These are phyloP conservation scores for Hordeum vulgare DNA, from an alignment of 176 grass and related monocot species.

Conservation along the genomic window MorexV3_pseudomolecules_assembly NC_058524.1:31948952-31949451, in stretches of 20 bases:
- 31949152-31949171: not conserved
- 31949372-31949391: slow-evolving; percentile 59
- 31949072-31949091: not conserved
- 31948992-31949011: not conserved
- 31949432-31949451: not conserved
- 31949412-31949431: not conserved
- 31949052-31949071: not conserved
- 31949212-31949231: not conserved
- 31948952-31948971: not conserved
- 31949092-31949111: not conserved
- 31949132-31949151: not conserved
- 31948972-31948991: not conserved
- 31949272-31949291: not conserved
- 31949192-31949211: not conserved
- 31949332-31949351: slow-evolving; percentile 43
- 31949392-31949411: not conserved
- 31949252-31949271: slow-evolving; percentile 11
- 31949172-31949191: not conserved
- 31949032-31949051: not conserved
- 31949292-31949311: not conserved
- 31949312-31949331: slow-evolving; percentile 79
- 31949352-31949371: slow-evolving; percentile 62
- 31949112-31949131: not conserved
- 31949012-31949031: not conserved
- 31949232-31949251: not conserved